These are phyloP conservation scores for Heteromeles arbutifolia DNA, from an alignment of 306 rosid species.

Conservation along the genomic window DNA sequence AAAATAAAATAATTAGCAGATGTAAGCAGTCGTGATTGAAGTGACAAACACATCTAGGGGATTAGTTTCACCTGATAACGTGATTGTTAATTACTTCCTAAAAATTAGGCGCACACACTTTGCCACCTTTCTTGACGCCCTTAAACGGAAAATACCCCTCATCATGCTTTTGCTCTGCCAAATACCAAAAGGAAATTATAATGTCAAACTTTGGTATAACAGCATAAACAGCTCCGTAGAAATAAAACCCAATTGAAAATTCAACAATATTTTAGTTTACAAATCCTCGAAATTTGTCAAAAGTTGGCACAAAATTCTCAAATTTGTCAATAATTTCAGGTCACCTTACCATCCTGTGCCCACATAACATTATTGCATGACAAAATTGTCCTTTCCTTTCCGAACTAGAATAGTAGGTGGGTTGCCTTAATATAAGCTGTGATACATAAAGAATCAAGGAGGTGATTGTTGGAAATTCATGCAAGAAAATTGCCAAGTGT, in stretches of 20 bases:
- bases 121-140: background rate
- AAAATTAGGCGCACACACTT: background rate
- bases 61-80: background rate
- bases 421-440: background rate
- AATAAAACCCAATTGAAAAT: background rate
- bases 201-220: slow-evolving; percentile 6
- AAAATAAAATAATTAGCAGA: background rate
- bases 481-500: background rate
- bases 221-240: background rate
- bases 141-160: background rate
- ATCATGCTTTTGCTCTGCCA: background rate
- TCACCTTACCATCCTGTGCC: background rate
- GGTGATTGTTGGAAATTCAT: background rate
- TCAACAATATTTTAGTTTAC: slow-evolving; percentile 3
- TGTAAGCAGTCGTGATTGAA: background rate
- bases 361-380: background rate
- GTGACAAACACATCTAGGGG: background rate
- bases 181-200: background rate
- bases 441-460: background rate
- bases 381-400: background rate
- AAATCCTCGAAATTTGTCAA: background rate
- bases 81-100: background rate
- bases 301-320: background rate
- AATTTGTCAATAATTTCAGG: background rate
- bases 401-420: background rate